Base-by-base conservation (phyloP, 176 grass and related monocot genomes). In the Phragmites australis region DNA sequence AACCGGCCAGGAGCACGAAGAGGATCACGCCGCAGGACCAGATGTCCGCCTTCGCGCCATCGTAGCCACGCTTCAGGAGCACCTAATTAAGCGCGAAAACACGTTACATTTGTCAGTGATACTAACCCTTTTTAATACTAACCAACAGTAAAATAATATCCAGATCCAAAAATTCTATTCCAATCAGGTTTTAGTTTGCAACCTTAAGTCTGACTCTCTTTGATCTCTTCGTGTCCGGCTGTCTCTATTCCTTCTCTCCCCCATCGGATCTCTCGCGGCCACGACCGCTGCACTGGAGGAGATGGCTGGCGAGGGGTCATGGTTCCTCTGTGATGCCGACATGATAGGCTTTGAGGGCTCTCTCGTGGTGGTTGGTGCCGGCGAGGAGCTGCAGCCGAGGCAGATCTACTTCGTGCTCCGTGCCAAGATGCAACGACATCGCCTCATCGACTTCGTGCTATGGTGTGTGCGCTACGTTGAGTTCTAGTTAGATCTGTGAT, bases 1-100 rank as follows among this genome's bases (percentile, higher is more conserved):
- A 84, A 13, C 88, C 92, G 0, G 92, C 90, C 68, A 97, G 70
- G 47, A 97, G 86, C 39, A 93, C 86, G 82, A 90, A 97, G 8
- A 94, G 88, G 70, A 97, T 97, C 70, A 97, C 86, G 59, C 92
- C 94, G 31, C 92, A 97, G 3, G 94, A 97, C 94, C 94, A 97
- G 60, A 92, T 77, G 82, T 97, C 92, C 1, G 85, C 92, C 70
- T 92, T 92, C 0, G 92, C 90, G 6, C 94, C 92, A 81, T 97
- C 90, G 49, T 94, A 97, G 44, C 90, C 90, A 62, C 75, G 46
- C 43, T 87, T 86, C 47, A 87, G 60, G 50, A 97, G 81, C 22
- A 97, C 89, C 86, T 97, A 17, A 58, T 21, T 13, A 6, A 47
- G 5, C 2, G 8, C 4, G 13, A 22, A 61, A 59, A 29, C 14